A percentile compares a stretch with the other conserved stretches of the same genome.
These are phyloP conservation scores for Mortierella sp. DNA, from an alignment of 371 early-diverging fungal species.

Conservation along the genomic window DNA sequence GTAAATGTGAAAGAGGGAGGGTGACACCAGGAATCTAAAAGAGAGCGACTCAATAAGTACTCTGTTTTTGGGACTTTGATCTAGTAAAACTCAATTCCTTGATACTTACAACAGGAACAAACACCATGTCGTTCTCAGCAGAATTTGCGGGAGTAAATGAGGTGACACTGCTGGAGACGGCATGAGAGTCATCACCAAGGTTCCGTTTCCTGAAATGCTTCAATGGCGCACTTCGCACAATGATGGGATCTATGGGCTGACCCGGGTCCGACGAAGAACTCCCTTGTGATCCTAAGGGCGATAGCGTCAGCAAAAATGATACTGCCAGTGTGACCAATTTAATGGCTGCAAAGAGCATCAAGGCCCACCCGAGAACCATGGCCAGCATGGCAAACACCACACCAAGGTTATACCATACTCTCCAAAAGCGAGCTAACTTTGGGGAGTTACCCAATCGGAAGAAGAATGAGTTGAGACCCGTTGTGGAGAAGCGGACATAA, in stretches of 20 bases:
- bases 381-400: conserved; percentile 61
- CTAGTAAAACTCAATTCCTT: not conserved
- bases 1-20: conserved; percentile 78
- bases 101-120: conserved; percentile 68
- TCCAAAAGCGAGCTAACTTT: conserved; percentile 62
- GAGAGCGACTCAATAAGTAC: not conserved
- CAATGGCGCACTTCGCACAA: not conserved
- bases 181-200: not conserved
- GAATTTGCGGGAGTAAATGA: not conserved
- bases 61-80: not conserved
- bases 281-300: conserved; percentile 1
- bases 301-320: conserved; percentile 12
- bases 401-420: conserved; percentile 72
- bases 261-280: not conserved
- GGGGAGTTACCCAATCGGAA: conserved; percentile 61
- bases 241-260: not conserved
- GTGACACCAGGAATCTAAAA: conserved; percentile 86
- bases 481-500: conserved; percentile 72
- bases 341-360: conserved; percentile 65
- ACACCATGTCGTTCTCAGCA: conserved; percentile 61
- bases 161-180: not conserved
- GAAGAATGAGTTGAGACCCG: conserved; percentile 65
- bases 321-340: conserved; percentile 51
- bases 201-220: conserved; percentile 35
- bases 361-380: conserved; percentile 66